Evolutionary conservation across 352 stramenopile genomes (phyloP), one percentile per base, ranked within the genome.

Genomic region (Phytophthora crassamura): DNA sequence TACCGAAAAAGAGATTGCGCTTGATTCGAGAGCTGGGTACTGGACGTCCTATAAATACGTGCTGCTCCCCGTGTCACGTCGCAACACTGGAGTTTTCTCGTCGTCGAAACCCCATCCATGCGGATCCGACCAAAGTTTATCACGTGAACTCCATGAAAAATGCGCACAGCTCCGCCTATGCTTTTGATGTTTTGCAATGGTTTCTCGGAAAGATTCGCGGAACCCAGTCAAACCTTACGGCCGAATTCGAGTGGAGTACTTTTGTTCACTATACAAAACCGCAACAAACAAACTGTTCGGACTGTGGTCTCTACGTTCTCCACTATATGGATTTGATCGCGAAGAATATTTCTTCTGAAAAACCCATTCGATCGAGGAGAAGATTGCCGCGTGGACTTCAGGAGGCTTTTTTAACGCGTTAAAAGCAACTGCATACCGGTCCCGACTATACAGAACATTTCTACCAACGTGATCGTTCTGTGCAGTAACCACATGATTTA

Each of bases 321-420:
- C 20, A 56, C 35, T 56, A 56, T 16, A 56, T 56, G 48, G 16
- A 56, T 33, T 5, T 10, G 4, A 56, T 56, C 18, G 34, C 48
- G 20, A 56, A 28, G 8, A 2, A 9, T 7, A 56, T 46, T 11
- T n/a, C 18, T 14, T 5, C 16, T 4, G n/a, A 34, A 4, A 28
- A 56, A 15, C 48, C 10, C 9, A 9, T 4, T 45, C 48, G 14
- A 34, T 56, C 9, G 34, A 34, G 32, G 6, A 32, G 7, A 7
- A 56, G 22, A 56, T 56, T 8, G 48, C 16, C 6, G 18, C 8
- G 16, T 56, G 48, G 48, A 56, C 35, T 1, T 12, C 15, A 6
- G 48, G 34, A 22, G 18, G 34, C 3, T 56, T 56, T n/a, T n/a
- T 56, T 15, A 56, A 46, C 14, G 33, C 18, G 5, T 5, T 14